Percentiles rank a stretch among this genome's conserved stretches.
Evolutionary conservation across 176 grass and related monocot species (phyloP).

Genomic region (Oryza nivara): DNA sequence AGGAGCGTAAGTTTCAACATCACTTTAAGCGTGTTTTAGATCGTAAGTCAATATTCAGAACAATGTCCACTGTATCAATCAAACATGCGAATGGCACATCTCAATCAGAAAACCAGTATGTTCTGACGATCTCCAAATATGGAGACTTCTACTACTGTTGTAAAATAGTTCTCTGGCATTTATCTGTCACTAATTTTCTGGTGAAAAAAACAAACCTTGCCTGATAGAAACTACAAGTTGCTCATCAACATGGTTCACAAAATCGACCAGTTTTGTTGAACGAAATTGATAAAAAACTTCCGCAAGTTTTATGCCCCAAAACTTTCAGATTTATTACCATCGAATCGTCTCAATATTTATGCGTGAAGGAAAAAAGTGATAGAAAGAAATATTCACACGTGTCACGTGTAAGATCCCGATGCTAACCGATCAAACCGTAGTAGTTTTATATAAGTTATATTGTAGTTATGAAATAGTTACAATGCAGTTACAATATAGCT

Average conservation of each 20-base stretch:
- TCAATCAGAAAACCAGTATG: conserved; percentile 8
- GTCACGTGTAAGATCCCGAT: no score
- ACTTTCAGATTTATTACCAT: no score
- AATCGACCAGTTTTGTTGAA: no score
- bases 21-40: conserved; percentile 17
- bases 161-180: background rate
- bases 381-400: no score
- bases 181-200: background rate
- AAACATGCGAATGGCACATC: conserved; percentile 8
- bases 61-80: conserved; percentile 14
- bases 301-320: no score
- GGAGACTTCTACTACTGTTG: background rate
- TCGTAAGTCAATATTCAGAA: conserved; percentile 39
- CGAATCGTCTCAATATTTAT: no score
- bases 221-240: conserved; percentile 11
- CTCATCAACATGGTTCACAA: background rate
- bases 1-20: conserved; percentile 32
- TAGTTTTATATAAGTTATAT: no score
- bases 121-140: background rate
- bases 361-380: no score
- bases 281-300: no score
- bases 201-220: background rate
- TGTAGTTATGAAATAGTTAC: no score
- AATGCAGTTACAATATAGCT: no score
- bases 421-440: no score